Conservation (phyloP, 2,329 filamentous ascomycete genomes). For the Botryotinia narcissicola region DNA sequence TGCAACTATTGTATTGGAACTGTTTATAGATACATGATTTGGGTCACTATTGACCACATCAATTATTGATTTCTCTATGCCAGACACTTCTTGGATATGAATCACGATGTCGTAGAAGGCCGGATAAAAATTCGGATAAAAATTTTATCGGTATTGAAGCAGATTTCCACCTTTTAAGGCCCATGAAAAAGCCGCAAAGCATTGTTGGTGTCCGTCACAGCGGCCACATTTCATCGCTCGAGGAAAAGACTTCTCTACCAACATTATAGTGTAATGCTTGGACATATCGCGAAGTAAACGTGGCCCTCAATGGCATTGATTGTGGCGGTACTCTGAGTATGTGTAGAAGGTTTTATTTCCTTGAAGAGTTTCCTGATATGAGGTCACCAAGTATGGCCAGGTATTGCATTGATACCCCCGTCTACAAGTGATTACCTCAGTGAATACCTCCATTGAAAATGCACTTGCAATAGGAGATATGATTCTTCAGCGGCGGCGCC, state of each 20-base stretch:
- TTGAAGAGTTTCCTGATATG: background rate
- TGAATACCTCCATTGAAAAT: background rate
- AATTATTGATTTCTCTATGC: background rate
- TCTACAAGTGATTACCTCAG: background rate
- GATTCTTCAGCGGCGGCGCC: background rate
- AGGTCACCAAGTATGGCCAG: background rate
- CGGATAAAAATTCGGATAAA: background rate
- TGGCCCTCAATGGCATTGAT: background rate
- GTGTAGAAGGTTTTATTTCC: background rate
- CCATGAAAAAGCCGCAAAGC: background rate
- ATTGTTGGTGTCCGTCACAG: background rate
- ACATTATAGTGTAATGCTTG: background rate
- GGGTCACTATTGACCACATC: background rate
- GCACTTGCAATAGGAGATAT: background rate
- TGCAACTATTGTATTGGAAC: background rate
- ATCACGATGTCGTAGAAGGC: background rate
- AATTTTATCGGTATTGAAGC: background rate
- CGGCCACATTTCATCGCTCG: background rate
- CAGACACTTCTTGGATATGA: background rate
- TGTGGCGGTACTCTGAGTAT: background rate
- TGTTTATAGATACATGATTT: background rate
- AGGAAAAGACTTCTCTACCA: too few relatives aligned
- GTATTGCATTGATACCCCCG: background rate
- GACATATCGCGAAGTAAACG: too few relatives aligned
- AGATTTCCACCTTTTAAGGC: background rate